Conservation (phyloP, 208 protist species). For the Wallacemonas sp. region DNA sequence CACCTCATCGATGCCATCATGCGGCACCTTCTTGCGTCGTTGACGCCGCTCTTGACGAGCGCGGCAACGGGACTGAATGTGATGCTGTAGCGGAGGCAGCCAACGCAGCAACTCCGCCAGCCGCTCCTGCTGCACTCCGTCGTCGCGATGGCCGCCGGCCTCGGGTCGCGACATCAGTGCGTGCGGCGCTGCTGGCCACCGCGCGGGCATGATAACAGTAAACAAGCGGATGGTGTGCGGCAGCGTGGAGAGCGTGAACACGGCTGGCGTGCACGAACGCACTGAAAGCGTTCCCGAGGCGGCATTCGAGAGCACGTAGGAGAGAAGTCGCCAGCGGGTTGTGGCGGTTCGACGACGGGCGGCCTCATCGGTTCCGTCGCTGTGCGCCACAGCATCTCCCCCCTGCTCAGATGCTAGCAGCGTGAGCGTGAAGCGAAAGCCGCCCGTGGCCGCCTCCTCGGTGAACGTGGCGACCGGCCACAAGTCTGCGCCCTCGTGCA, state of each 20-base stretch:
- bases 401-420: no score
- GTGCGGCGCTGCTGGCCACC: background rate
- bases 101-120: background rate
- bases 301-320: background rate
- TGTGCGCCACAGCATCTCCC: no score
- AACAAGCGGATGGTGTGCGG: background rate
- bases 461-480: background rate
- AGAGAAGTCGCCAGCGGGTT: background rate
- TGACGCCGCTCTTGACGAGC: background rate
- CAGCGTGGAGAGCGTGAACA: background rate
- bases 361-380: no score
- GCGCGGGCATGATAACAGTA: background rate
- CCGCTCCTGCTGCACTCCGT: background rate
- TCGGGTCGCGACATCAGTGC: background rate
- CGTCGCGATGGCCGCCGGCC: no score
- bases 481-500: background rate
- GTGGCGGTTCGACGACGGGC: background rate
- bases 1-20: no score
- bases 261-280: background rate
- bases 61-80: background rate
- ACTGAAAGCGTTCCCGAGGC: background rate
- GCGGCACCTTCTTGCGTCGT: no score
- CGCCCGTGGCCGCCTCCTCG: background rate
- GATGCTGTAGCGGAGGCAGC: background rate
- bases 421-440: no score